Conservation (phyloP, 768 basidiomycete genomes). For the Tricholoma saponaceum region DNA sequence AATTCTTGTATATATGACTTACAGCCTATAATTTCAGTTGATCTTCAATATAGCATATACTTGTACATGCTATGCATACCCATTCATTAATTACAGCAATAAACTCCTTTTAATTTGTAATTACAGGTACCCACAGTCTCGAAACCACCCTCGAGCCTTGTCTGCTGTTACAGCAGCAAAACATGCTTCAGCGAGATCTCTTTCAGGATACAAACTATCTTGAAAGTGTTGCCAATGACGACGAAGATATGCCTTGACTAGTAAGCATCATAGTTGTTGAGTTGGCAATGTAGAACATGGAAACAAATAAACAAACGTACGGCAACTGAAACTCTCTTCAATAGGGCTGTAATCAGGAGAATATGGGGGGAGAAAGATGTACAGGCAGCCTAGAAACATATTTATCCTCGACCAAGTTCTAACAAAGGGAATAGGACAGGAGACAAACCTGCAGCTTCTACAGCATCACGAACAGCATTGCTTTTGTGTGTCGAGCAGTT, state of each 20-base stretch:
- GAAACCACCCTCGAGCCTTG: not conserved
- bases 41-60: not conserved
- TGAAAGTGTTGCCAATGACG: too few species aligned
- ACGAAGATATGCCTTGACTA: too few species aligned
- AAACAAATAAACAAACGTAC: conserved; percentile 4
- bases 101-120: not conserved
- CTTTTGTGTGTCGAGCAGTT: conserved; percentile 32
- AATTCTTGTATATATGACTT: not conserved
- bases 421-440: not conserved
- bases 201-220: too few species aligned
- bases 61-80: not conserved
- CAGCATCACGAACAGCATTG: conserved; percentile 21
- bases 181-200: too few species aligned
- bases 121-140: not conserved
- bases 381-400: conserved; percentile 7
- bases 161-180: not conserved
- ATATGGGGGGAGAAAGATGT: conserved; percentile 30
- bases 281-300: too few species aligned
- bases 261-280: too few species aligned
- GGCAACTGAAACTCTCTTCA: too few species aligned
- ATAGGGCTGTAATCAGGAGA: too few species aligned
- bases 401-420: not conserved
- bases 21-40: not conserved
- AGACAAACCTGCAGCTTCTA: conserved; percentile 18
- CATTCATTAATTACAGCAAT: not conserved